A percentile compares a stretch with the other conserved stretches of the same genome.
Evolutionary conservation across 768 basidiomycete species (phyloP).

Genomic region (Mycena latifolia): DNA sequence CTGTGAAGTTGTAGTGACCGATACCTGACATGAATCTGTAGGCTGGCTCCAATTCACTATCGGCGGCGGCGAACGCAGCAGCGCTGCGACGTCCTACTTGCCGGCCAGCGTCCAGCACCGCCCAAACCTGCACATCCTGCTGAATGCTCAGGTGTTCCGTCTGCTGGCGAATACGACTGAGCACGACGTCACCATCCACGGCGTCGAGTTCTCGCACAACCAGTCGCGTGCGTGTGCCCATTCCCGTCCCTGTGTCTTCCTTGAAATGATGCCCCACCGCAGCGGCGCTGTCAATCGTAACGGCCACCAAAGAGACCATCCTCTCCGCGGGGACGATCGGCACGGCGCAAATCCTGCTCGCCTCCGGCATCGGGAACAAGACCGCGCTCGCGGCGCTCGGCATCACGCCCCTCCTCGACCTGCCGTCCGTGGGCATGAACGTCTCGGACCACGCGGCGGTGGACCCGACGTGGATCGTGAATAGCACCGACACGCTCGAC

Average conservation of each 20-base stretch:
- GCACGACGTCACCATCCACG: background rate
- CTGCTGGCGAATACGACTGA: no score
- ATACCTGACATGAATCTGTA: no score
- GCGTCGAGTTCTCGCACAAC: conserved; percentile 27
- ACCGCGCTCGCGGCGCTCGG: background rate
- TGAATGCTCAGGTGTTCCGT: conserved; percentile 39
- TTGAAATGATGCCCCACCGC: no score
- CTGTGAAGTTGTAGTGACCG: no score
- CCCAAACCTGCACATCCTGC: conserved; percentile 45
- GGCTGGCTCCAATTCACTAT: conserved; percentile 43
- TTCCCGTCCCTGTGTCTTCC: background rate
- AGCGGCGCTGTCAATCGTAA: conserved; percentile 11
- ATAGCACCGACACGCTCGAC: no score
- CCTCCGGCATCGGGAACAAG: background rate
- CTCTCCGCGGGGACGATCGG: conserved; percentile 48
- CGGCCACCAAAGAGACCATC: conserved; percentile 46
- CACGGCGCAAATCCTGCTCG: conserved; percentile 34
- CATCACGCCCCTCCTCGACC: background rate
- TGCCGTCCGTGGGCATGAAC: background rate
- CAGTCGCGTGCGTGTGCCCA: conserved; percentile 10
- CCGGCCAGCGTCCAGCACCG: conserved; percentile 36
- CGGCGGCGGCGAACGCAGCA: conserved; percentile 41
- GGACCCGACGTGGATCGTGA: no score
- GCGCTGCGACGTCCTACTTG: conserved; percentile 47
- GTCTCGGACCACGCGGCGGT: background rate